Evolutionary conservation across 305 asterid genomes (phyloP), one percentile per base, ranked within the genome.

Genomic region (Andrographis paniculata): DNA sequence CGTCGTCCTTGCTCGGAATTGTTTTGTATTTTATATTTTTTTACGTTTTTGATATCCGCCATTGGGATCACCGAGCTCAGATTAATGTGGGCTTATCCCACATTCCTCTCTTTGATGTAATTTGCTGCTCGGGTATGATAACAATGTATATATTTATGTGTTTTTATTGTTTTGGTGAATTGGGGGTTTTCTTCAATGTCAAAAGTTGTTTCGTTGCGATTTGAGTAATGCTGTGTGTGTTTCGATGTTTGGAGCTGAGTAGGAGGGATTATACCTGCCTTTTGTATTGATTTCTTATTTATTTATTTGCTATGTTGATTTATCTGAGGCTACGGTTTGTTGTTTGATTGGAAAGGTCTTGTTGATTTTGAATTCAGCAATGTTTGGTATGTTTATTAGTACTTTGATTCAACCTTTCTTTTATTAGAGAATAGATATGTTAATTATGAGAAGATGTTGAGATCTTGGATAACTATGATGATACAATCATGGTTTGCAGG

Each of bases 221-320:
- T 33, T 33, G 38, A 33, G 12, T n/a, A 37, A 37, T 37, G 42
- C 3, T n/a, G 42, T 14, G 42, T 13, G 17, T 1, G 42, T 14
- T 9, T 8, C 13, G 5, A 3, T 37, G 14, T 37, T n/a, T 37
- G 14, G 21, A 48, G 9, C 36, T 42, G 50, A 58, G 63, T 30
- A 54, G 54, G 2, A 24, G 45, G 56, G 45, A 28, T 49, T 68
- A 50, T 45, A 54, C 63, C 70, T 63, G 64, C 54, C 48, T 24
- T 48, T 53, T 50, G 62, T 48, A 14, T 17, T 15, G 50, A 17
- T 45, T 37, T 45, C 18, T 44, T 23, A 12, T 58, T 41, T 56
- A 15, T 15, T 16, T 14, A 0, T 27, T n/a, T 17, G 3, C 14
- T 37, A 13, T 14, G 14, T 22, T 46, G 53, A 44, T 55, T 9